phyloP scores from a whole-genome alignment of 164 flowering plant genomes.

The Euptelea pleiosperma region DNA sequence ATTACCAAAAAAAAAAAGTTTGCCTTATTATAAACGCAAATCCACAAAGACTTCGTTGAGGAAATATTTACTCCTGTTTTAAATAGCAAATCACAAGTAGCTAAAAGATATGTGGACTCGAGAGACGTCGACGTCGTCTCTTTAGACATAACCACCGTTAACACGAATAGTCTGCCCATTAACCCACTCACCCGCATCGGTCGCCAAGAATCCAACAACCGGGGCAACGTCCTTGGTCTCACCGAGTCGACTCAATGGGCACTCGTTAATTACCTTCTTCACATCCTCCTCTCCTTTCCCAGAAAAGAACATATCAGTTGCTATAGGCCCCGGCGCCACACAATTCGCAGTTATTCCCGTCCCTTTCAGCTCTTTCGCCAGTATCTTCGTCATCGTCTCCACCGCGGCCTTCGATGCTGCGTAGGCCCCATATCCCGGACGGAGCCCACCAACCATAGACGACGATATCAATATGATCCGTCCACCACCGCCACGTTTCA shows the following conservation, averaged over 20 bases:
- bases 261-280: slow-evolving; percentile 20
- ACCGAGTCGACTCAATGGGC: slow-evolving; percentile 48
- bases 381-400: slow-evolving; percentile 54
- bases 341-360: slow-evolving; percentile 53
- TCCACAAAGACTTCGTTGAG: too few relatives aligned
- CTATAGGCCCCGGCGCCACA: slow-evolving; percentile 61
- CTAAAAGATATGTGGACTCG: too few relatives aligned
- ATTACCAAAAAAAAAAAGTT: too few relatives aligned
- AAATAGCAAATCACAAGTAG: too few relatives aligned
- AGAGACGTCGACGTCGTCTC: too few relatives aligned
- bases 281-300: slow-evolving; percentile 49
- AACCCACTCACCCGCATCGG: slow-evolving; percentile 53
- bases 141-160: slow-evolving; percentile 52
- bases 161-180: slow-evolving; percentile 57
- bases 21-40: too few relatives aligned
- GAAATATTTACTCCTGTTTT: too few relatives aligned
- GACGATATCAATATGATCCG: slow-evolving; percentile 45
- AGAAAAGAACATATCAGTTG: slow-evolving; percentile 51
- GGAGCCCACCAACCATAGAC: slow-evolving; percentile 33
- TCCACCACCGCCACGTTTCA: slow-evolving; percentile 53
- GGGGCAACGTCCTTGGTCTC: slow-evolving; percentile 40
- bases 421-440: slow-evolving; percentile 43
- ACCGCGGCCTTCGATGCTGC: slow-evolving; percentile 63
- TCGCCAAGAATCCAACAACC: slow-evolving; percentile 54
- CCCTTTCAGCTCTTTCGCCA: slow-evolving; percentile 64